These are phyloP conservation scores for Akebia trifoliata DNA, from an alignment of 164 flowering plant species.

Conservation along the genomic window DNA sequence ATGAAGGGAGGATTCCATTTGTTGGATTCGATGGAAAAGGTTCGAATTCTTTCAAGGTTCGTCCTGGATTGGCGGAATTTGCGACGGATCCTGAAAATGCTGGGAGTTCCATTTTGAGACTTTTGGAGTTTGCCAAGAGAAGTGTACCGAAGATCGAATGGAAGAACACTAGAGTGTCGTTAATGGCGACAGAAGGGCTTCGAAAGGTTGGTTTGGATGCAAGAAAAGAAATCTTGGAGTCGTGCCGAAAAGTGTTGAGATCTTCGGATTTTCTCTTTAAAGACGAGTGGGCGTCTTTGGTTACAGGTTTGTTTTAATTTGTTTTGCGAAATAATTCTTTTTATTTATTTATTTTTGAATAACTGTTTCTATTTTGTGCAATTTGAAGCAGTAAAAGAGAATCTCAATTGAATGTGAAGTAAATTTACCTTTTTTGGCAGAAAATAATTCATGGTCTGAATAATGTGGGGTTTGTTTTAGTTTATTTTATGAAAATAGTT, in stretches of 20 bases:
- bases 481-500: no score
- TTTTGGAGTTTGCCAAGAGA: conserved; percentile 35
- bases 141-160: conserved; percentile 35
- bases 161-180: conserved; percentile 31
- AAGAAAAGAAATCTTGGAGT: conserved; percentile 27
- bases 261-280: conserved; percentile 41
- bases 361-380: no score
- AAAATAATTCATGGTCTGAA: no score
- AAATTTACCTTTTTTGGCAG: no score
- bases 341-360: no score
- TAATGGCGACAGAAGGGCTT: conserved; percentile 29
- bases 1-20: conserved; percentile 33
- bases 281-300: conserved; percentile 44
- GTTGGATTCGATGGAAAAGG: conserved; percentile 23
- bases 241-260: conserved; percentile 33
- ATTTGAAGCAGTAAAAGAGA: no score
- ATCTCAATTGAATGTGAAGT: no score
- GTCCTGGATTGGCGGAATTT: conserved; percentile 25
- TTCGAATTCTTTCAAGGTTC: conserved; percentile 15
- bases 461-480: no score
- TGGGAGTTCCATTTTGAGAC: conserved; percentile 21
- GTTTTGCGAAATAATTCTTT: neutral
- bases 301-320: conserved; percentile 28
- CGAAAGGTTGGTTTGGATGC: conserved; percentile 7
- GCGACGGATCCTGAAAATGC: conserved; percentile 23